These are phyloP conservation scores for Pythium oligandrum DNA, from an alignment of 352 stramenopile species.

Conservation along the genomic window DNA sequence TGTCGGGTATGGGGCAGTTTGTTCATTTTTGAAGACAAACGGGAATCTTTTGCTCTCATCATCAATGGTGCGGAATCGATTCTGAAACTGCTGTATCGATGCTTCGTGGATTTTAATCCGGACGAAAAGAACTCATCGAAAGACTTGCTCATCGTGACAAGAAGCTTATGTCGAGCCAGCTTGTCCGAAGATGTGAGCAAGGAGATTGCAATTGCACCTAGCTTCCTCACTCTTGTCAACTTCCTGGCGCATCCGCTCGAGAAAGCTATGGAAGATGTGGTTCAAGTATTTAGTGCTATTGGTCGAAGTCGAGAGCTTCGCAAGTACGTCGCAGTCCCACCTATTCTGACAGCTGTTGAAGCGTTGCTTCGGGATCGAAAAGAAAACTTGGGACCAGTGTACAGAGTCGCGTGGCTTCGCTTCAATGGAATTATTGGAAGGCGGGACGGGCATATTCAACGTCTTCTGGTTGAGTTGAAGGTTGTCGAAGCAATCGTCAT, in stretches of 20 bases:
- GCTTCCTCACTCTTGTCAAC: constrained; percentile 41
- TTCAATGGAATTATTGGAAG: constrained; percentile 38
- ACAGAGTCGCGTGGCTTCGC: constrained; percentile 34
- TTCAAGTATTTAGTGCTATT: constrained; percentile 35
- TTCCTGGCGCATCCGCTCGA: constrained; percentile 36
- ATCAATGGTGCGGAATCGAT: constrained; percentile 33
- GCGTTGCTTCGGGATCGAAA: constrained; percentile 34
- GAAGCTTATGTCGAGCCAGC: constrained; percentile 24
- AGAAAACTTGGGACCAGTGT: constrained; percentile 9
- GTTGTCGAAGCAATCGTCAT: constrained; percentile 43
- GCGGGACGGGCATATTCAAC: constrained; percentile 43
- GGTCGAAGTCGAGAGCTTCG: constrained; percentile 19
- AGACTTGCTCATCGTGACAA: constrained; percentile 4
- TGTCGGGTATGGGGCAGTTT: constrained; percentile 65
- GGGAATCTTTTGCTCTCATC: constrained; percentile 30
- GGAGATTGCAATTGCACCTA: constrained; percentile 28
- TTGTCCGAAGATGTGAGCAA: constrained; percentile 24
- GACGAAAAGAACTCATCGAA: background rate
- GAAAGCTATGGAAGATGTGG: constrained; percentile 31
- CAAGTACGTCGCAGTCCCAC: constrained; percentile 31
- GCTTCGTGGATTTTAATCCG: background rate
- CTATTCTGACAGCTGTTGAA: constrained; percentile 36
- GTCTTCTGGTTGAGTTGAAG: constrained; percentile 44
- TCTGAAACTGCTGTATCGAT: constrained; percentile 29
- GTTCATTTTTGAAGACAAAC: constrained; percentile 55